Evolutionary conservation across 2,329 filamentous ascomycete genomes (phyloP), one percentile per base, ranked within the genome.

Genomic region (Trichoderma asperellum): DNA sequence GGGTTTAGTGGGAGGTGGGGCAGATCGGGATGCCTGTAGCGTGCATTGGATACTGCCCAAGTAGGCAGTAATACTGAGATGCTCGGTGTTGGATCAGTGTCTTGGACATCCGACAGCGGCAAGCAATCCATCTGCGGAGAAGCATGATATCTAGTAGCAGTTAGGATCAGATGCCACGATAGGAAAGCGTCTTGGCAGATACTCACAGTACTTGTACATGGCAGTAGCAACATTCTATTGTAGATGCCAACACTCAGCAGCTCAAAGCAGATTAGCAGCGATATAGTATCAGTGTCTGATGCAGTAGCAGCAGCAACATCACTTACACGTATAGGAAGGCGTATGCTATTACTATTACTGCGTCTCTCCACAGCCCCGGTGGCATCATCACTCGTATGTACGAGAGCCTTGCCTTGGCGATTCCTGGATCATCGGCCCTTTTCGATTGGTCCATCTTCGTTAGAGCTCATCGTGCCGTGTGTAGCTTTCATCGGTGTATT

Each of bases 21-120:
- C 43, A 7, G 43, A 49, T 49, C 43, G 1, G 43, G n/a, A 3
- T 21, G n/a, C 43, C 40, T 43, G 40, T 43, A 8, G 40, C 16
- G 3, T 63, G 43, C 35, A 16, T 53, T 21, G 29, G 47, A 37
- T 55, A 63, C 61, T 64, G 47, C 61, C 61, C 37, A 64, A 5
- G n/a, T 55, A 11, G 61, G 61, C 8, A 64, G 61, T 64, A 64
- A 64, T 64, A 27, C 24, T 55, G 61, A 64, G 61, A 64, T 21
- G 61, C 14, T 11, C 14, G 14, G 21, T 12, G 5, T 11, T 12
- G 18, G 29, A 37, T 29, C 21, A n/a, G 32, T 52, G 18, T n/a
- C 16, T 34, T 37, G 12, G 60, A 18, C 47, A 27, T 55, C 60
- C 60, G 60, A 64, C 61, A 64, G 61, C 61, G 61, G 61, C 61